Conservation (phyloP, 257 asterid genomes). For the Primulina tabacum region DNA sequence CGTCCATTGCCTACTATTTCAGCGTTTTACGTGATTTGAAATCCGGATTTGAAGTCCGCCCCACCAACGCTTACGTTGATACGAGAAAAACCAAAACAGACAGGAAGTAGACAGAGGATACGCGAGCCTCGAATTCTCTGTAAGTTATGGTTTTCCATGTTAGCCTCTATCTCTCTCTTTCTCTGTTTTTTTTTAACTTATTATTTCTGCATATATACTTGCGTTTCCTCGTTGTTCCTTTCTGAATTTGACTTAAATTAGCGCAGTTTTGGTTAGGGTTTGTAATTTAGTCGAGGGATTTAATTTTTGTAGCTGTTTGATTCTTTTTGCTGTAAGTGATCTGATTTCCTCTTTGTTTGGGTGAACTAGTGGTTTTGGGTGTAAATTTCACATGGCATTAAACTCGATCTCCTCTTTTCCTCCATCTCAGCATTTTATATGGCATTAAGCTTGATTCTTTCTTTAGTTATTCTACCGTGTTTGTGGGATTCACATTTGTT, state of each 20-base stretch:
- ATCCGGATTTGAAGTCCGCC: slow-evolving; percentile 83
- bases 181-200: background rate
- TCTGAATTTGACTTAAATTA: background rate
- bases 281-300: background rate
- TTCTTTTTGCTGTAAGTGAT: background rate
- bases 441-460: too few species aligned
- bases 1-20: slow-evolving; percentile 38
- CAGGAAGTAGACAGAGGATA: background rate
- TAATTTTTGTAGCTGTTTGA: too few species aligned
- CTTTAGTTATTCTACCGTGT: background rate
- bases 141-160: slow-evolving; percentile 24
- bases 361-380: too few species aligned
- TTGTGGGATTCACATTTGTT: background rate
- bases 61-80: slow-evolving; percentile 14
- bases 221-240: background rate
- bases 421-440: too few species aligned
- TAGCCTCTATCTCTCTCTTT: background rate
- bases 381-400: too few species aligned
- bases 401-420: too few species aligned
- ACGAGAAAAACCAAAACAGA: slow-evolving; percentile 24
- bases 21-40: slow-evolving; percentile 58
- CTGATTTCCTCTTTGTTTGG: background rate
- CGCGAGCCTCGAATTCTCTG: slow-evolving; percentile 31
- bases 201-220: background rate
- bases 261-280: background rate